Conservation (phyloP, 495 filamentous ascomycete genomes). For the Xylaria castorea region DNA sequence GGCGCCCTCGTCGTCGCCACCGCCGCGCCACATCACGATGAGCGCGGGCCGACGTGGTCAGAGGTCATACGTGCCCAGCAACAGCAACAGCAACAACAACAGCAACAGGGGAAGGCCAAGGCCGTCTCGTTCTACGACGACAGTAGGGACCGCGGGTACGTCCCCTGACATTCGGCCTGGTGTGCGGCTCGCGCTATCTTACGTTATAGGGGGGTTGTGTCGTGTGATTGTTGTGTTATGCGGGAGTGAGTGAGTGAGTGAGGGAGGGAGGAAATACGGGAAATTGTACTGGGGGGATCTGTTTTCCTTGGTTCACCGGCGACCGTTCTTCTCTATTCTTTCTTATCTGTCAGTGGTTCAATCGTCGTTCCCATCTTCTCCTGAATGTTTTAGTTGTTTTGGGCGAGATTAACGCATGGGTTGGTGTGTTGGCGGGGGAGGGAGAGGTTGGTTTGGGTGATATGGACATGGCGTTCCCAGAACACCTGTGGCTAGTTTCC, state of each 20-base stretch:
- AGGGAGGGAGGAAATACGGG: not conserved
- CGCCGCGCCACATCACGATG: constrained; percentile 23
- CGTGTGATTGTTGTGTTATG: not conserved
- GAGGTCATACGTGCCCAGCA: constrained; percentile 32
- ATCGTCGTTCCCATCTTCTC: not conserved
- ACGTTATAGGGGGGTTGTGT: not conserved
- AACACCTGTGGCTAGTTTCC: not conserved
- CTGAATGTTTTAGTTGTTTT: not conserved
- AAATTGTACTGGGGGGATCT: constrained; percentile 1
- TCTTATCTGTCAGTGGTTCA: not conserved
- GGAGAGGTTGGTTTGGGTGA: not conserved
- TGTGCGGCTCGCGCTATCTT: not conserved
- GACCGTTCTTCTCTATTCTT: not conserved
- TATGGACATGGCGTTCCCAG: not conserved
- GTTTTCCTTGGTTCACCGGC: not conserved
- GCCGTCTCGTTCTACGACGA: constrained; percentile 20
- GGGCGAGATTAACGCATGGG: not conserved
- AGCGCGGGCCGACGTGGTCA: constrained; percentile 39
- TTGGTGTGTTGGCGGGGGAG: too few relatives aligned
- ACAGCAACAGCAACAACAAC: constrained; percentile 19
- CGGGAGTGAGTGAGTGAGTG: not conserved
- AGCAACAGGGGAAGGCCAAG: constrained; percentile 4
- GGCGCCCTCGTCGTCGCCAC: constrained; percentile 16
- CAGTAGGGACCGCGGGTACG: constrained; percentile 3
- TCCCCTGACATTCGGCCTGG: not conserved